phyloP scores from a whole-genome alignment of 2,329 filamentous ascomycete genomes.

The Pseudogymnoascus sp. region DNA sequence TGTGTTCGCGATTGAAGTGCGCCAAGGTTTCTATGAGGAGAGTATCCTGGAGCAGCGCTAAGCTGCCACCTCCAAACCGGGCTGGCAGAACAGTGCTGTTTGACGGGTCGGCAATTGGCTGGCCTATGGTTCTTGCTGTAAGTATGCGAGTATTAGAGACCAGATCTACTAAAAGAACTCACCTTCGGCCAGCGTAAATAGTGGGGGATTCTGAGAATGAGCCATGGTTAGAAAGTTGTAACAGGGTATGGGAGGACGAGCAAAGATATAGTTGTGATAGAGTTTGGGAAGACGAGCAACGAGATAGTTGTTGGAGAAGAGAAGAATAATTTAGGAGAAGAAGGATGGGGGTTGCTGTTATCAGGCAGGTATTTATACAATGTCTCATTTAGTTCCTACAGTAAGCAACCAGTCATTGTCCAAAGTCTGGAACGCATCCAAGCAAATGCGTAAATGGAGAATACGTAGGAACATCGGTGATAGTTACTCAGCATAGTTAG shows the following conservation, averaged over 20 bases:
- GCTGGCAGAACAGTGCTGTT: slow-evolving; percentile 3
- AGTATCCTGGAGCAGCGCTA: slow-evolving; percentile 1
- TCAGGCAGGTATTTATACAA: neutral
- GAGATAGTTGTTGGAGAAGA: neutral
- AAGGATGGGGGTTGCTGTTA: neutral
- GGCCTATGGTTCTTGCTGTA: neutral
- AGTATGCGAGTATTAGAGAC: neutral
- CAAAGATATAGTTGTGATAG: neutral
- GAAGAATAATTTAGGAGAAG: neutral
- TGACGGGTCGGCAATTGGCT: neutral
- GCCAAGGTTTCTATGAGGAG: neutral
- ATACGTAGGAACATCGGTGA: neutral
- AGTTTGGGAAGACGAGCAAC: no score
- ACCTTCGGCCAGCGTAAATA: neutral
- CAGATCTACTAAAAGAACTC: neutral
- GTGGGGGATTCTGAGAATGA: neutral
- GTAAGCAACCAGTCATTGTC: neutral
- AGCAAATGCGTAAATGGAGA: neutral
- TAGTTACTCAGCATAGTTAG: neutral
- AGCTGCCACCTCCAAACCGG: neutral
- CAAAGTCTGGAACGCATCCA: neutral
- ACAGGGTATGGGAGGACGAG: no score
- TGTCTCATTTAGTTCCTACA: neutral
- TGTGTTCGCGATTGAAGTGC: slow-evolving; percentile 9
- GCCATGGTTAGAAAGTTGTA: neutral